Evolutionary conservation across 2,329 filamentous ascomycete genomes (phyloP).

Genomic region (Elsinoe arachidis): DNA sequence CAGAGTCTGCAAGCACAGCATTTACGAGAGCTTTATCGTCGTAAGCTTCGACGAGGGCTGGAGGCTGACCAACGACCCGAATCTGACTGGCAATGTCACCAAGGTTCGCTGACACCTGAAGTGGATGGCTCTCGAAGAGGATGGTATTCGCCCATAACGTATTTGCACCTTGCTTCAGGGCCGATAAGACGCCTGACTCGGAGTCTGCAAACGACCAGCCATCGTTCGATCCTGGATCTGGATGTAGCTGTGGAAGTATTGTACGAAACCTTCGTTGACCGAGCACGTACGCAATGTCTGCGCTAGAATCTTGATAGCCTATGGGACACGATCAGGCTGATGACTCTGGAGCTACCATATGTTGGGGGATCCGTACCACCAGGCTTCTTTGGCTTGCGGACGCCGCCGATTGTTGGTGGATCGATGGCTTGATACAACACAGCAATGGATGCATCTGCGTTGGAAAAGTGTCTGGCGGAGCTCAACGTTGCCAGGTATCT

Average conservation of each 20-base stretch:
- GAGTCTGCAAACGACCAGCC: constrained; percentile 39
- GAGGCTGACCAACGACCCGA: constrained; percentile 39
- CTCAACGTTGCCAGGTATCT: too few species aligned
- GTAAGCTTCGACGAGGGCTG: constrained; percentile 39
- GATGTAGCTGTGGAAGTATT: constrained; percentile 25
- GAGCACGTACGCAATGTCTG: constrained; percentile 41
- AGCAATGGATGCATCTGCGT: constrained; percentile 27
- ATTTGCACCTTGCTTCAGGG: constrained; percentile 32
- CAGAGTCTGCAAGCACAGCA: constrained; percentile 30
- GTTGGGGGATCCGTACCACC: constrained; percentile 28
- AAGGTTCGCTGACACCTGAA: constrained; percentile 35
- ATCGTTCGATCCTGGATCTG: constrained; percentile 22
- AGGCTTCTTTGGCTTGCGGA: constrained; percentile 43
- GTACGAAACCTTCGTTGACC: constrained; percentile 22
- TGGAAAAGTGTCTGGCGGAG: not conserved
- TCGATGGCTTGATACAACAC: constrained; percentile 41
- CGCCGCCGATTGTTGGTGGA: constrained; percentile 40
- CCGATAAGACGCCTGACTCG: constrained; percentile 34
- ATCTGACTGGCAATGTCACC: constrained; percentile 25
- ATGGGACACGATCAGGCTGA: not conserved
- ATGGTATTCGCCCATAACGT: constrained; percentile 46
- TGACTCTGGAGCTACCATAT: not conserved
- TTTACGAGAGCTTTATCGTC: constrained; percentile 46
- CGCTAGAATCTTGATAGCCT: constrained; percentile 43
- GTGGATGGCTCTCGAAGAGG: constrained; percentile 40